These are phyloP conservation scores for Auricularia heimuer DNA, from an alignment of 768 basidiomycete species.

Conservation along the genomic window DNA sequence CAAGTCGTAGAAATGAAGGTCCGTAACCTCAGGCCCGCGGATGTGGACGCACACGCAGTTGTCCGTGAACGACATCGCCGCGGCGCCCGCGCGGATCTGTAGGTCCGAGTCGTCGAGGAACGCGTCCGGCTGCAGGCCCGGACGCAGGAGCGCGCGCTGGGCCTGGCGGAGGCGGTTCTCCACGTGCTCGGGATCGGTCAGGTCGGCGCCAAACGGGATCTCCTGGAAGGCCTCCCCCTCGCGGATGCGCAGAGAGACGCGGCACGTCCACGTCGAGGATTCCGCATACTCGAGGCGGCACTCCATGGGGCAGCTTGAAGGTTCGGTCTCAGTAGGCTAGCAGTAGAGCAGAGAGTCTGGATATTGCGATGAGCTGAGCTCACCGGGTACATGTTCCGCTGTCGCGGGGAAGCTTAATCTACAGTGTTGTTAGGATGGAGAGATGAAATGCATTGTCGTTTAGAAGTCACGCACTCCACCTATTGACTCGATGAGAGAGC, in stretches of 20 bases:
- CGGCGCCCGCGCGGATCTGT: slow-evolving; percentile 14
- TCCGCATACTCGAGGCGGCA: not conserved
- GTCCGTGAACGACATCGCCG: slow-evolving; percentile 34
- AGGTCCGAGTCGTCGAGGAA: slow-evolving; percentile 34
- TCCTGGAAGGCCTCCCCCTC: slow-evolving; percentile 13
- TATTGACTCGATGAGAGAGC: slow-evolving; percentile 68
- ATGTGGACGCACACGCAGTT: slow-evolving; percentile 52
- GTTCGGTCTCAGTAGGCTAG: no score
- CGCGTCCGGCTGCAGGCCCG: slow-evolving; percentile 21
- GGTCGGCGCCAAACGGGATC: slow-evolving; percentile 36
- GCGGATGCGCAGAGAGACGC: slow-evolving; percentile 22
- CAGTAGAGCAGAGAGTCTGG: not conserved
- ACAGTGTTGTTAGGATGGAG: slow-evolving; percentile 13
- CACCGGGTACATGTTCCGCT: slow-evolving; percentile 55
- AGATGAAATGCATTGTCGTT: not conserved
- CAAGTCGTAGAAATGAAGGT: slow-evolving; percentile 56
- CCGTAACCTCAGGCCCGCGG: slow-evolving; percentile 47
- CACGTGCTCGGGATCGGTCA: slow-evolving; percentile 42
- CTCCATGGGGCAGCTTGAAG: not conserved
- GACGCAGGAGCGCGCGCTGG: slow-evolving; percentile 57
- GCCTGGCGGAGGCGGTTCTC: slow-evolving; percentile 61
- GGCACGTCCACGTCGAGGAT: slow-evolving; percentile 20
- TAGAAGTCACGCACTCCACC: slow-evolving; percentile 21
- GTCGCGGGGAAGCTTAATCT: slow-evolving; percentile 58
- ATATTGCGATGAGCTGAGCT: not conserved